Conservation (phyloP, 352 stramenopile species). For the Globisporangium recalcitrans region DNA sequence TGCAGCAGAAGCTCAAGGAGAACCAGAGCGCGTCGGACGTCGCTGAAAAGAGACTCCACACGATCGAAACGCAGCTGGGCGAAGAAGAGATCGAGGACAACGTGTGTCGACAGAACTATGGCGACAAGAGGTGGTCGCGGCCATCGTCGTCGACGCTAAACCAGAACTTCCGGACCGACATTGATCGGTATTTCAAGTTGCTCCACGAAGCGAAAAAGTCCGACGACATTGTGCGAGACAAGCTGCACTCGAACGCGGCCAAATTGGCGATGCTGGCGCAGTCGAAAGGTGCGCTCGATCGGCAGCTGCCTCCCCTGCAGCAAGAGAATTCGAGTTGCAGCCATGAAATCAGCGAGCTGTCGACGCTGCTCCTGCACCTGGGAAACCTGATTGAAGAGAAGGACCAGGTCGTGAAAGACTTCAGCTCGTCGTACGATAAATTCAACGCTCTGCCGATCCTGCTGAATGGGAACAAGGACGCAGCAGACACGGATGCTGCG, state of each 20-base stretch:
- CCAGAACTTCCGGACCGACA: slow-evolving; percentile 51
- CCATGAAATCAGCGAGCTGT: slow-evolving; percentile 44
- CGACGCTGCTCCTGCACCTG: slow-evolving; percentile 46
- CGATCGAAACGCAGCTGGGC: slow-evolving; percentile 45
- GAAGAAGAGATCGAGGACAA: slow-evolving; percentile 69
- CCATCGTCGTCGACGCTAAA: slow-evolving; percentile 51
- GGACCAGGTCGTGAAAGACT: slow-evolving; percentile 49
- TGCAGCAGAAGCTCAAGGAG: slow-evolving; percentile 45
- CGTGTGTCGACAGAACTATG: slow-evolving; percentile 63
- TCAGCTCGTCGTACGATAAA: slow-evolving; percentile 47
- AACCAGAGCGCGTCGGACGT: slow-evolving; percentile 45
- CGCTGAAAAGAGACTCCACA: slow-evolving; percentile 53
- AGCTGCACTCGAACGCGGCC: slow-evolving; percentile 30
- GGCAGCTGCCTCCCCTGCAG: slow-evolving; percentile 41
- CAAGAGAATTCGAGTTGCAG: slow-evolving; percentile 50
- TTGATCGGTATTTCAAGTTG: slow-evolving; percentile 73
- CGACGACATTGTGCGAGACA: slow-evolving; percentile 54
- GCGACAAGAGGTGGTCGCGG: slow-evolving; percentile 42
- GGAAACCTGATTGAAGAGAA: slow-evolving; percentile 55
- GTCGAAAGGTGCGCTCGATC: slow-evolving; percentile 50
- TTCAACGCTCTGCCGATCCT: slow-evolving; percentile 53
- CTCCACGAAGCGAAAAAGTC: slow-evolving; percentile 66
- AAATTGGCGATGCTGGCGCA: slow-evolving; percentile 38
- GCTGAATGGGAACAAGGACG: slow-evolving; percentile 25
- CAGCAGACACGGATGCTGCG: slow-evolving; percentile 24